Evolutionary conservation across 2,329 filamentous ascomycete genomes (phyloP).

Genomic region (Neurospora sp.): DNA sequence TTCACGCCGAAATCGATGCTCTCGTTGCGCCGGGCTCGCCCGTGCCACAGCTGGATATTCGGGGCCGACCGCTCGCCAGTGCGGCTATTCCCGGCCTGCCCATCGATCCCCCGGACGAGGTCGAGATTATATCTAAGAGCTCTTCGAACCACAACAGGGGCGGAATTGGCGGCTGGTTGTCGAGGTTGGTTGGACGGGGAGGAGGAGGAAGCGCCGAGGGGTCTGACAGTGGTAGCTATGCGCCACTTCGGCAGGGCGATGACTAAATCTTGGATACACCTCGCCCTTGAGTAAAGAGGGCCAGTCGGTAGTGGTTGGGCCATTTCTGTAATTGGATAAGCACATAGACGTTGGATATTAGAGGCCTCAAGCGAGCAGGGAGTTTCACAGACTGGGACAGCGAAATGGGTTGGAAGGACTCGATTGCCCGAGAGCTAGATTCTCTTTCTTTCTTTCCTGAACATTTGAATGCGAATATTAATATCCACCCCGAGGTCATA

Average conservation of each 20-base stretch:
- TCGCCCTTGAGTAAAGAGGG: background rate
- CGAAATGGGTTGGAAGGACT: background rate
- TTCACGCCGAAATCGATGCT: slow-evolving; percentile 67
- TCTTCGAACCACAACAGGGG: slow-evolving; percentile 23
- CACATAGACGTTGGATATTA: background rate
- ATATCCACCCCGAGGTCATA: background rate
- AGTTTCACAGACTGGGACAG: background rate
- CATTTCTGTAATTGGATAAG: background rate
- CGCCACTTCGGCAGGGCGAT: slow-evolving; percentile 30
- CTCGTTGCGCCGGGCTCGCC: slow-evolving; percentile 72
- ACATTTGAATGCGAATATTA: background rate
- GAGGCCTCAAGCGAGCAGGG: background rate
- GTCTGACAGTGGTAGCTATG: slow-evolving; percentile 26
- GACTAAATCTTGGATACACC: slow-evolving; percentile 19
- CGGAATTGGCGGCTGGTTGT: slow-evolving; percentile 41
- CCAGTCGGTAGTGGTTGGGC: background rate
- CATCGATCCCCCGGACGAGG: slow-evolving; percentile 65
- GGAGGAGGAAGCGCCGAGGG: slow-evolving; percentile 23
- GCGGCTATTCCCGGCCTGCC: slow-evolving; percentile 70
- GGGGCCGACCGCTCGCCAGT: slow-evolving; percentile 43
- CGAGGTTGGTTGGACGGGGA: slow-evolving; percentile 30
- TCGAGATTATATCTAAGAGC: slow-evolving; percentile 20
- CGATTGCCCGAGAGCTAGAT: background rate
- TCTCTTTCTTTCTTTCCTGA: background rate
- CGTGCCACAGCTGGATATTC: slow-evolving; percentile 64